Percentiles rank a stretch among this genome's conserved stretches.
Conservation (phyloP, 345 rosid genomes). For the Acer yangbiense region DNA sequence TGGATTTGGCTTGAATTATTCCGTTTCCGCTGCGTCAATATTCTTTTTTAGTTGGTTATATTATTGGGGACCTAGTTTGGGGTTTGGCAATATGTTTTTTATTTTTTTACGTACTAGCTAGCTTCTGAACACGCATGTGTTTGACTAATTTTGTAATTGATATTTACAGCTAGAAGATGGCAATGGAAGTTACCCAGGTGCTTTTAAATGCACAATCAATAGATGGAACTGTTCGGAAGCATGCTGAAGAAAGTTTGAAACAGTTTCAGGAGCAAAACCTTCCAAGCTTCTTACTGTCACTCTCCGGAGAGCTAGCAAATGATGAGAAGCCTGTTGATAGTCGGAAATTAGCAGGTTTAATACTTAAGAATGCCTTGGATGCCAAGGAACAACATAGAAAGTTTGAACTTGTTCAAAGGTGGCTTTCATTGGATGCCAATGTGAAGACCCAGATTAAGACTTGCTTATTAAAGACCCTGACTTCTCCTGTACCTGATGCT, state of each 20-base stretch:
- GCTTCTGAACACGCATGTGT: background rate
- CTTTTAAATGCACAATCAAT: slow-evolving; percentile 46
- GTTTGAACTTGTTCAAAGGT: slow-evolving; percentile 46
- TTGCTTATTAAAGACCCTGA: slow-evolving; percentile 33
- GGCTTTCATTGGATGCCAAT: slow-evolving; percentile 35
- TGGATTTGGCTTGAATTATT: too few species aligned
- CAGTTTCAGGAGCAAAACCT: slow-evolving; percentile 47
- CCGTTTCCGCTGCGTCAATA: too few species aligned
- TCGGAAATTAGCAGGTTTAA: slow-evolving; percentile 43
- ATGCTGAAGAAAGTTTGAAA: slow-evolving; percentile 43
- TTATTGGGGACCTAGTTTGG: background rate
- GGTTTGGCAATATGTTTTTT: background rate
- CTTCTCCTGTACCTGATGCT: slow-evolving; percentile 39
- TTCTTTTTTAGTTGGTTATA: too few species aligned
- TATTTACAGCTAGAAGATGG: slow-evolving; percentile 29
- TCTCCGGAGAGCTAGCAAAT: slow-evolving; percentile 39
- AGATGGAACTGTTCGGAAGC: slow-evolving; percentile 46
- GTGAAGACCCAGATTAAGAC: slow-evolving; percentile 36
- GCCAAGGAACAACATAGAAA: slow-evolving; percentile 47
- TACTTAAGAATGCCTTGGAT: slow-evolving; percentile 43
- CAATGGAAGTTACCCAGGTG: slow-evolving; percentile 44
- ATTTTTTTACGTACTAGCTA: background rate
- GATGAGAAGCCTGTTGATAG: slow-evolving; percentile 49
- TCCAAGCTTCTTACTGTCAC: slow-evolving; percentile 38
- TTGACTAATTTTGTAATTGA: slow-evolving; percentile 6